Base-by-base conservation (phyloP, 1,284 basidiomycete species). In the Trametes pubescens region DNA sequence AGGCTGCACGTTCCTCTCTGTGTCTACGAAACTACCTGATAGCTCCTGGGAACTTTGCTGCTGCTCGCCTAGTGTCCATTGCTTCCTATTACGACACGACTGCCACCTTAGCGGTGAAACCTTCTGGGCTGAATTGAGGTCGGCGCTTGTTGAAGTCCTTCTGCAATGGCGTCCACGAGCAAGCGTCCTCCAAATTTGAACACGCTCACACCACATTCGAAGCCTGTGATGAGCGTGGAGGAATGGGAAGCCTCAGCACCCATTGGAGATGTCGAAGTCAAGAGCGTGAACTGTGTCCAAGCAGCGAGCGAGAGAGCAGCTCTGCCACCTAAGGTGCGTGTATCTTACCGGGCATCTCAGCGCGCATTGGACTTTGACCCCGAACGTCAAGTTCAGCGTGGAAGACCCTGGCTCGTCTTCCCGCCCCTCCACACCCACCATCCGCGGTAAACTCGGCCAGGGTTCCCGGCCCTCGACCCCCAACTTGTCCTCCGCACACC, bases 231-330 rank as follows among this genome's bases (percentile, higher is more conserved):
- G 40, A 86, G 80, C 48, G 82, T 96, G 7, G 94, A 96, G 74
- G 93, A 96, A 78, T 98, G 95, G 95, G 95, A 97, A 72, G 76
- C 86, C 0, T 90, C 86, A 70, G 86, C 94, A 1, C 92, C 93
- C 0, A 77, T 97, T 46, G 83, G 81, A 47, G 92, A 95, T 51
- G 72, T 85, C 13, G 89, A 93, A 73, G 79, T 86, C 18, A 84
- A 84, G 62, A 94, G 91, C 72, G 83, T 96, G 24, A 80, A 80
- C 46, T 74, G 78, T 8, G 74, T 96, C 61, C 92, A 91, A 73
- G 78, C 83, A 26, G 88, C 86, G 5, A 85, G 83, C 66, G 89
- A 90, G 72, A 80, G 82, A 52, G 78, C 84, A 4, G 84, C 86
- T 0, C 75, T 93, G 29, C 93, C 93, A 1, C 78, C 85, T 14